Evolutionary conservation across 768 basidiomycete genomes (phyloP), one percentile per base, ranked within the genome.

Genomic region (Inosperma sp.): DNA sequence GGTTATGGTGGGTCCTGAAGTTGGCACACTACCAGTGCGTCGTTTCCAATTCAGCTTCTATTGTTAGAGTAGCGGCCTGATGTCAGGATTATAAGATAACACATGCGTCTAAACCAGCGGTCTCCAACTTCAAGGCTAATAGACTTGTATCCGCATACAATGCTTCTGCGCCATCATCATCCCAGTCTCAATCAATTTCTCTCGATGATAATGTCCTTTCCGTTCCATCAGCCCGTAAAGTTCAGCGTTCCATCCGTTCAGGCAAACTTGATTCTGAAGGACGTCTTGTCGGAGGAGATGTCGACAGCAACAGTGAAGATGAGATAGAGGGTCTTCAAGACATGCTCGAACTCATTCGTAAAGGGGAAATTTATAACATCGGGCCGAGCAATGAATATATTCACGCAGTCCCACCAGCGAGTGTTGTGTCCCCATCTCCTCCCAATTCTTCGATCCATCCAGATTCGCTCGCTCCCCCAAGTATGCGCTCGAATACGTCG

Each of bases 51-150:
- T 30, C 9, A 31, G 50, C 33, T 30, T 31, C 35, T 54, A 34
- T 37, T 29, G n/a, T 10, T 48, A 43, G 52, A 36, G 52, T n/a
- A n/a, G n/a, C n/a, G n/a, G n/a, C n/a, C n/a, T n/a, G n/a, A n/a
- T n/a, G n/a, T n/a, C n/a, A n/a, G n/a, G n/a, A n/a, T n/a, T n/a
- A n/a, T n/a, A n/a, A n/a, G n/a, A n/a, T n/a, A n/a, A n/a, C n/a
- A n/a, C n/a, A n/a, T n/a, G n/a, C 51, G 33, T 67, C 73, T 35
- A 84, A 79, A 59, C 72, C 79, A 6, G 59, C 73, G 0, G 65
- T 83, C 33, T 89, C 88, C 10, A 78, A 72, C 33, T 88, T 89
- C 65, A 88, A 80, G 61, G 77, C 82, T 1, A 76, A 69, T 34
- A 77, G 75, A 17, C 67, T 84, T 49, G 72, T 74, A 13, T 70